Evolutionary conservation across 2,329 filamentous ascomycete species (phyloP).

Genomic region (Aspergillus sp.): DNA sequence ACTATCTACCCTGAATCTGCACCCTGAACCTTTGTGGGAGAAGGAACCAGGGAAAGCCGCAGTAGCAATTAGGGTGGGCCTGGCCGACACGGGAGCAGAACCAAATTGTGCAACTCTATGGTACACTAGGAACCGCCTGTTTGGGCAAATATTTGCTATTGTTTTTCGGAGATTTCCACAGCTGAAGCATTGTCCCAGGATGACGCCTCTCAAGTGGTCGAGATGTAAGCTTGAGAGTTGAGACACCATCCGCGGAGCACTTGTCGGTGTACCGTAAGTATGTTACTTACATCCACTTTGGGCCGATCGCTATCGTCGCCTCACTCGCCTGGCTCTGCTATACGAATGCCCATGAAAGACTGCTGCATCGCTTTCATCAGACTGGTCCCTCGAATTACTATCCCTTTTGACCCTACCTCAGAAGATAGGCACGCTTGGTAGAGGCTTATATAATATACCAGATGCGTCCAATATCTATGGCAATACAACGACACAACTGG

Average conservation of each 20-base stretch:
- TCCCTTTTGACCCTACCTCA: not conserved
- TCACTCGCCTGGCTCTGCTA: not conserved
- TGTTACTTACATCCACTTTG: not conserved
- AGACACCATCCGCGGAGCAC: not conserved
- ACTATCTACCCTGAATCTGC: not conserved
- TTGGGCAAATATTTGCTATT: not conserved
- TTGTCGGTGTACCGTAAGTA: not conserved
- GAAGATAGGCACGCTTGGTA: not conserved
- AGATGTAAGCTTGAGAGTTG: not conserved
- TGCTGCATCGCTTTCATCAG: not conserved
- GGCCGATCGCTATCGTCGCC: not conserved
- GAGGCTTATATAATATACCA: not conserved
- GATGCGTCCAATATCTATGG: not conserved
- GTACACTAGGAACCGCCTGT: not conserved
- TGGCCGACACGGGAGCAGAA: constrained; percentile 1
- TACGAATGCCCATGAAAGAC: not conserved
- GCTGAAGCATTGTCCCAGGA: not conserved
- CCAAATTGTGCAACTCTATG: not conserved
- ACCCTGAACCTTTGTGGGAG: not conserved
- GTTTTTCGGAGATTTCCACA: not conserved
- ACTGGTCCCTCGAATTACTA: not conserved
- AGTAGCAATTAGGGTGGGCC: not conserved
- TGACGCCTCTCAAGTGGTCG: not conserved
- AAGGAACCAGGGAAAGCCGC: not conserved
- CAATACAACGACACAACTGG: not conserved